These are phyloP conservation scores for Neurospora sp. DNA, from an alignment of 495 filamentous ascomycete species.

Conservation along the genomic window DNA sequence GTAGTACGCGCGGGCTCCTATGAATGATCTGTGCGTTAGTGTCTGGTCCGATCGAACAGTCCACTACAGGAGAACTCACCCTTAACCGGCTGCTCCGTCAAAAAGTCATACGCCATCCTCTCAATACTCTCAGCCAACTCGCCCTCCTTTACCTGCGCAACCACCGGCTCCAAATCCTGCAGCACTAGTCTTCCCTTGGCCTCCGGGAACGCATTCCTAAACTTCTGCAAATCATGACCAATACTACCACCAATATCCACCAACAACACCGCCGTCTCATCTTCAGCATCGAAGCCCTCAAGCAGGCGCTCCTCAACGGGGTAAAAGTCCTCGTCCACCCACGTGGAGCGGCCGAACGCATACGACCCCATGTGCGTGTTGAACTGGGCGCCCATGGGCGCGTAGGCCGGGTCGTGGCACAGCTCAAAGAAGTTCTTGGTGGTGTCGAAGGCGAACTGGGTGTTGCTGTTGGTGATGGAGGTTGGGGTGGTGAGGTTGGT, in stretches of 20 bases:
- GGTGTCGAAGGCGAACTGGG: neutral
- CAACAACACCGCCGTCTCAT: conserved; percentile 28
- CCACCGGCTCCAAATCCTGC: conserved; percentile 35
- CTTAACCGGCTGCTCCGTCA: conserved; percentile 32
- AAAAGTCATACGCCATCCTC: conserved; percentile 34
- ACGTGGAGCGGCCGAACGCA: conserved; percentile 31
- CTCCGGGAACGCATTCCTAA: conserved; percentile 23
- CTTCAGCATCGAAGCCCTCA: conserved; percentile 8
- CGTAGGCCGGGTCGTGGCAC: conserved; percentile 9
- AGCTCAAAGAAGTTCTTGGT: conserved; percentile 21
- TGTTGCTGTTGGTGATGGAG: neutral
- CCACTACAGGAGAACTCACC: conserved; percentile 13
- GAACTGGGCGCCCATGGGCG: conserved; percentile 20
- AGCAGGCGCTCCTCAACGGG: conserved; percentile 28
- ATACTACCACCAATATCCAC: conserved; percentile 38
- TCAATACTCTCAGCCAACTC: conserved; percentile 3
- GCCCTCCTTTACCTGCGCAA: conserved; percentile 17
- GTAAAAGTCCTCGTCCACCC: conserved; percentile 39
- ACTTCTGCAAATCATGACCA: conserved; percentile 32
- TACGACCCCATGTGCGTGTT: conserved; percentile 39
- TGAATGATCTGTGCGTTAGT: conserved; percentile 2
- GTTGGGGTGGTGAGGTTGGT: neutral
- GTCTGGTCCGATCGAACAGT: neutral
- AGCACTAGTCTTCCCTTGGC: conserved; percentile 25
- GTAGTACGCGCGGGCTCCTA: conserved; percentile 32